Conservation (phyloP, 495 filamentous ascomycete genomes). For the Haplographium delicatum region DNA sequence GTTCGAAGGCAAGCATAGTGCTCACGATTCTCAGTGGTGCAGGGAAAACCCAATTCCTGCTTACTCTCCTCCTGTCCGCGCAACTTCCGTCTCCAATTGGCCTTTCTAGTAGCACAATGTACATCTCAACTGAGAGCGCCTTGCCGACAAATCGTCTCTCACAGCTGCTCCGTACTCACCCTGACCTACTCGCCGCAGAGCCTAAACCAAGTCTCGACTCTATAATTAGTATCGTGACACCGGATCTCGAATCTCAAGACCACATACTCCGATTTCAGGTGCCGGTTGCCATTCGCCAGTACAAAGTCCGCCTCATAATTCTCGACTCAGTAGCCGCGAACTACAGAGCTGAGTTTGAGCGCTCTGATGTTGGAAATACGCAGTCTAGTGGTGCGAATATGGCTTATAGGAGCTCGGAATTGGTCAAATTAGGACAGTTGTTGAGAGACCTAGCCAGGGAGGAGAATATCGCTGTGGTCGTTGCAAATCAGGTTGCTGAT, state of each 20-base stretch:
- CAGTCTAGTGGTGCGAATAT: slow-evolving; percentile 19
- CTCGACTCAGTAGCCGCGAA: slow-evolving; percentile 92
- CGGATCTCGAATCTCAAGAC: slow-evolving; percentile 90
- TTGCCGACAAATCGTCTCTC: slow-evolving; percentile 74
- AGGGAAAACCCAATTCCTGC: slow-evolving; percentile 93
- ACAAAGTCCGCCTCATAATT: slow-evolving; percentile 73
- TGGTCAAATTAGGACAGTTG: slow-evolving; percentile 69
- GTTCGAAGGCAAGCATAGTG: background rate
- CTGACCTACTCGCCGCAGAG: slow-evolving; percentile 43
- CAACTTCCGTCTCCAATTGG: slow-evolving; percentile 75
- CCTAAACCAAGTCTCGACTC: slow-evolving; percentile 58
- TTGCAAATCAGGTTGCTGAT: slow-evolving; percentile 95
- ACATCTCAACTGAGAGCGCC: slow-evolving; percentile 92
- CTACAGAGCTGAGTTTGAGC: slow-evolving; percentile 83
- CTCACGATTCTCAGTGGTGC: slow-evolving; percentile 54
- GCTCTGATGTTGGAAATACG: slow-evolving; percentile 24
- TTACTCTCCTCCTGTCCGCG: slow-evolving; percentile 70
- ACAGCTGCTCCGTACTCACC: slow-evolving; percentile 69
- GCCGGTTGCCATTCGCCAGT: slow-evolving; percentile 70
- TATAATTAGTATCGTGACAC: slow-evolving; percentile 63
- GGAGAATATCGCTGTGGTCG: slow-evolving; percentile 75
- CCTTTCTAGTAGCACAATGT: slow-evolving; percentile 64
- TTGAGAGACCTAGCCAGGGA: slow-evolving; percentile 68
- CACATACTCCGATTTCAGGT: slow-evolving; percentile 91
- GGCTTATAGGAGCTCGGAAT: slow-evolving; percentile 52